Evolutionary conservation across 2,329 filamentous ascomycete species (phyloP), one percentile per base, ranked within the genome.

Genomic region (Ramichloridium luteum): DNA sequence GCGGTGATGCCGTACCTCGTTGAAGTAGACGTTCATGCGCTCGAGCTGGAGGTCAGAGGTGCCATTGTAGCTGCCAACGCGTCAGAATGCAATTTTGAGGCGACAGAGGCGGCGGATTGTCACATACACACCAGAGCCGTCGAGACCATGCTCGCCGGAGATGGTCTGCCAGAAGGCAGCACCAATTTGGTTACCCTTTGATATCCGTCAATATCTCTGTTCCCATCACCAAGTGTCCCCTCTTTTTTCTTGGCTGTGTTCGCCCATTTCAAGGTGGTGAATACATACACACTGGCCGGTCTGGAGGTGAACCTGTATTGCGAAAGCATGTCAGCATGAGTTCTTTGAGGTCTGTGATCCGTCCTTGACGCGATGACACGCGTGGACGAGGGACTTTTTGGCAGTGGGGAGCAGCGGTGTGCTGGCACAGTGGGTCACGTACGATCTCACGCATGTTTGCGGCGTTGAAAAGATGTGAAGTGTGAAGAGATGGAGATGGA

Each of bases 21-120:
- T 85, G 80, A 96, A 94, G 77, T 96, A 94, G 64, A 96, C 88
- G 65, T 86, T 98, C 86, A 98, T 93, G 58, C 90, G 86, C 81
- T 98, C 90, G 53, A 96, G 79, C 75, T 98, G 90, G 61, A 96
- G 85, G 67, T 96, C 90, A 27, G 88, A 96, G 52, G 83, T 86
- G 61, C 90, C 90, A 65, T 92, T 92, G 78, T 96, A 96, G 54
- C 82, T 90, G 52, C 55, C 8, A 41, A 28, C 41, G 27, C 23
- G 43, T 54, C 46, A 57, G 49, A 46, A 25, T 25, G 36, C 23
- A 16, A n/a, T 13, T 30, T 16, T 34, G 5, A 5, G 8, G 20
- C 20, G 20, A 23, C 8, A 23, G n/a, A n/a, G 20, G n/a, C 8
- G n/a, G n/a, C 12, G 17, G 16, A 16, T 13, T 16, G 33, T 14